Percentiles rank a stretch among this genome's conserved stretches.
phyloP scores from a whole-genome alignment of 202 grass and related monocot genomes.

The Setaria viridis region DNA sequence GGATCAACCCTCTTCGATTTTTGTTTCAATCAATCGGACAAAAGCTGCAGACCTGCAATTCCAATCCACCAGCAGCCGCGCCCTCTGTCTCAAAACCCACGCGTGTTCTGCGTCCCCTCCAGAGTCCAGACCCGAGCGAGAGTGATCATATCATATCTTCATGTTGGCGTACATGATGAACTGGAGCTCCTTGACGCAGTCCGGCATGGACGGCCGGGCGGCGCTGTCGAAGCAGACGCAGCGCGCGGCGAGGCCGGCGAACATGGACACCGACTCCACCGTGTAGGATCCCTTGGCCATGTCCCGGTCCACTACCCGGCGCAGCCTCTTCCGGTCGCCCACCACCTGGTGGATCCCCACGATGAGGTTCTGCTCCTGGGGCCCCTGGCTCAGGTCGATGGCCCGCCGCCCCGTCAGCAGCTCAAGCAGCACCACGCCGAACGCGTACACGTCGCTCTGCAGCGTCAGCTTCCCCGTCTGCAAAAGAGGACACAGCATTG shows the following conservation, averaged over 20 bases:
- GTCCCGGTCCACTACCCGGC: slow-evolving; percentile 78
- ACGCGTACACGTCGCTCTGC: slow-evolving; percentile 97
- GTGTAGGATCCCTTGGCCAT: slow-evolving; percentile 80
- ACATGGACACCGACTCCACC: slow-evolving; percentile 70
- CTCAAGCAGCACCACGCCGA: slow-evolving; percentile 96
- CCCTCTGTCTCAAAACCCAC: slow-evolving; percentile 6
- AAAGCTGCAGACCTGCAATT: not conserved
- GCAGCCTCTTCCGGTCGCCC: slow-evolving; percentile 74
- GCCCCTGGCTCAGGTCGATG: slow-evolving; percentile 85
- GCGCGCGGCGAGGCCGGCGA: slow-evolving; percentile 78
- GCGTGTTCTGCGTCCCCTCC: not conserved
- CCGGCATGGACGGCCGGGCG: slow-evolving; percentile 76
- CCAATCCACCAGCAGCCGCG: not conserved
- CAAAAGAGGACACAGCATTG: not conserved
- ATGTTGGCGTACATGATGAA: slow-evolving; percentile 87
- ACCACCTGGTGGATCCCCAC: slow-evolving; percentile 77
- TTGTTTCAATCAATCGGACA: not conserved
- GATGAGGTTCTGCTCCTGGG: slow-evolving; percentile 86
- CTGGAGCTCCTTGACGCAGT: slow-evolving; percentile 95
- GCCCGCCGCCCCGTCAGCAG: slow-evolving; percentile 92
- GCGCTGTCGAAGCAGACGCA: slow-evolving; percentile 84
- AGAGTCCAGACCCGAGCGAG: too few species aligned
- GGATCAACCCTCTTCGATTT: not conserved
- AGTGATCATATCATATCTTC: slow-evolving; percentile 51
- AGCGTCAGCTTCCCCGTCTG: slow-evolving; percentile 97